phyloP scores from a whole-genome alignment of 192 early-diverging fungal species.

The Backusella psychrophila region DNA sequence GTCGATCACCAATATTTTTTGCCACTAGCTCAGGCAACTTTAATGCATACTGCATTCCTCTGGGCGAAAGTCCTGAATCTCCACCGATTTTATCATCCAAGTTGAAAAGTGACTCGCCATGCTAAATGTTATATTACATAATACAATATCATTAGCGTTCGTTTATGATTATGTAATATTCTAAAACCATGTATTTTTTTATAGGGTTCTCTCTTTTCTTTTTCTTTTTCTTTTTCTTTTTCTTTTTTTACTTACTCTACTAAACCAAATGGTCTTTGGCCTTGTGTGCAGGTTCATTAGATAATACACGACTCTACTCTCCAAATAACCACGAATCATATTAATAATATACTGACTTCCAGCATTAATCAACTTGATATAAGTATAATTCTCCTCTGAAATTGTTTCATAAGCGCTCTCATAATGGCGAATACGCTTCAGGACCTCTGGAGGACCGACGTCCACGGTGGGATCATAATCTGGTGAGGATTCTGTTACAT shows the following conservation, averaged over 20 bases:
- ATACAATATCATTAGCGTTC: neutral
- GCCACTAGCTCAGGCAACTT: constrained; percentile 79
- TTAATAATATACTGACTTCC: constrained; percentile 90
- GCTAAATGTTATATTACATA: constrained; percentile 37
- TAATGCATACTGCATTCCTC: constrained; percentile 82
- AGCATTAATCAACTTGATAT: constrained; percentile 93
- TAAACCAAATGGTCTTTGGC: constrained; percentile 88
- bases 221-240: too few relatives aligned
- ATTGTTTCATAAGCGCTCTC: constrained; percentile 85
- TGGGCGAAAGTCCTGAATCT: constrained; percentile 84
- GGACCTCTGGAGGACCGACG: constrained; percentile 44
- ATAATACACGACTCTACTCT: constrained; percentile 95
- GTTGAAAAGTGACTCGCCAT: constrained; percentile 94
- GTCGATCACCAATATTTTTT: constrained; percentile 67
- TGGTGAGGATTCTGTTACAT: constrained; percentile 88
- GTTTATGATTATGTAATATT: neutral
- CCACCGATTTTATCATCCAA: constrained; percentile 91
- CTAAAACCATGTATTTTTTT: neutral
- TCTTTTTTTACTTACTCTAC: constrained; percentile 47
- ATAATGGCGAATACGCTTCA: constrained; percentile 85
- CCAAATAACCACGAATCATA: constrained; percentile 89
- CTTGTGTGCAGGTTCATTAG: constrained; percentile 98
- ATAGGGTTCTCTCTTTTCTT: neutral
- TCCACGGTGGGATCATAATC: constrained; percentile 91
- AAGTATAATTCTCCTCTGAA: constrained; percentile 67